Base-by-base conservation (phyloP, 441 rosid species). In the Sinapis alba region DNA sequence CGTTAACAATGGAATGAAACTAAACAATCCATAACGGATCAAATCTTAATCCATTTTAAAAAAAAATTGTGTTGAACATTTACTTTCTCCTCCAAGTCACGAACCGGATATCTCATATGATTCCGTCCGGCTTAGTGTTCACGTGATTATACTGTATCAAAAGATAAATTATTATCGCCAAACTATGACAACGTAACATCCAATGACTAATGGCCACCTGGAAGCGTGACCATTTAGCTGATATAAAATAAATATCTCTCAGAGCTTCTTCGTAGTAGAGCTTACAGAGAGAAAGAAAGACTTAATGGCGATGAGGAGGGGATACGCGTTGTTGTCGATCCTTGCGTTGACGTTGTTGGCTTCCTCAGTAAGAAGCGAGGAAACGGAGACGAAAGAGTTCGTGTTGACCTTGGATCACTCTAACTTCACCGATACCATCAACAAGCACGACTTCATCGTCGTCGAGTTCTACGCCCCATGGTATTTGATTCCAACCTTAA, bases 391-490 rank as follows among this genome's bases (percentile, higher is more conserved):
- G 62, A 78, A 87, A 85, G 93, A 91, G 79, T 86, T 83, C 77
- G 98, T 93, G n/a, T 62, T 91, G 72, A 90, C 96, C 0, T 78
- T 91, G 63, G 97, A 90, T 83, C 81, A 82, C 83, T 79, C 98
- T 19, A 93, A 93, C 83, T 91, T 93, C 85, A 73, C 88, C 20
- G 97, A 91, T 15, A 82, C 87, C 5, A 80, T 93, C 69, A 76
- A 77, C 79, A 88, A 90, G 73, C 90, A 87, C 72, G 84, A 93
- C 23, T 87, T 93, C 84, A 73, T 93, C 78, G 97, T 93, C 80
- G 94, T 93, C 28, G 98, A 93, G 74, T 93, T 93, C 81, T 93
- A 93, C 78, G 97, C 97, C 65, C 97, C 96, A 11, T 93, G 98
- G 98, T 93, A 87, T n/a, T 4, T 4, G 50, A 13, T 38, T 38